Base-by-base conservation (phyloP, 2,329 filamentous ascomycete genomes). In the Pyrenochaeta sp. region DNA sequence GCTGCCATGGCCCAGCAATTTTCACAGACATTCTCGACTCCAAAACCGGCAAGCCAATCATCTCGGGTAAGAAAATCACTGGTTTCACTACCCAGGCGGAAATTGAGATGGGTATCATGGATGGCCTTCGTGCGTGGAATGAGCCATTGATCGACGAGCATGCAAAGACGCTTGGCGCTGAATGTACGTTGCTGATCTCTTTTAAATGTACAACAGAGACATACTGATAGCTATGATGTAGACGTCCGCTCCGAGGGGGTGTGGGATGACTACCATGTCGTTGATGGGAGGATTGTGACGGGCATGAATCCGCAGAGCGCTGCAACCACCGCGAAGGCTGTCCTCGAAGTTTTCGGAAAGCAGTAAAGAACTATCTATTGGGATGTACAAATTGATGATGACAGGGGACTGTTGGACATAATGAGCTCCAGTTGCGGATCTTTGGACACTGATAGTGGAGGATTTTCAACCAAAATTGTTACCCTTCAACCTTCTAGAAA, bases 11-110 rank as follows among this genome's bases (percentile, higher is more conserved):
- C 27, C 66, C 66, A 9, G 76, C 78, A 6, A 79, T 79, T 54
- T 78, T 79, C 65, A 66, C 77, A 2, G 71, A 69, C 5, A 67
- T 79, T 28, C 62, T 74, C 28, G 72, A 78, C 34, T 53, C 62
- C 4, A 43, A 54, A 12, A 77, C 74, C 15, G 63, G 67, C 28
- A 70, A 75, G 50, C 71, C 76, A 2, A 71, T 79, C 43, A 73
- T 79, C 40, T 40, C 52, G 0, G 73, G 73, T 36, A 75, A 74
- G 58, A 75, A 65, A 34, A 69, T 80, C 5, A 79, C 77, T 1
- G 78, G 78, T 34, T 80, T 80, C 61, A 79, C 75, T 1, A 79
- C 74, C 0, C 54, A 69, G 50, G 77, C 63, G 6, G 76, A 79
- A 52, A 64, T 75, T 15, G 75, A 76, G 9, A 67, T 74, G 56